These are phyloP conservation scores for Alternaria sp. DNA, from an alignment of 2,329 filamentous ascomycete genomes.

Conservation along the genomic window DNA sequence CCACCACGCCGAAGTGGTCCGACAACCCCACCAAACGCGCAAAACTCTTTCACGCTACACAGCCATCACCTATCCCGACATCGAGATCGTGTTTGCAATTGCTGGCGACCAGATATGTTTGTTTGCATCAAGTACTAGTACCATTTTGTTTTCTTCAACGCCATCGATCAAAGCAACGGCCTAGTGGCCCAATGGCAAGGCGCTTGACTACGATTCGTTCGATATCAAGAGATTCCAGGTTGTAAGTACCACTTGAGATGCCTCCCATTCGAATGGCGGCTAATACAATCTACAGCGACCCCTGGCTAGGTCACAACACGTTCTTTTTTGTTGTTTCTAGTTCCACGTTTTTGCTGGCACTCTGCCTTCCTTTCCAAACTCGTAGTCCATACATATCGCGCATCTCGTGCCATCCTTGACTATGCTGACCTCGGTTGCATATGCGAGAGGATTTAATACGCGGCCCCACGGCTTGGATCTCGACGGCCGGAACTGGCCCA, in stretches of 20 bases:
- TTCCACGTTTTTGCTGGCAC: rapidly evolving
- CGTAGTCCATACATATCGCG: too few relatives aligned
- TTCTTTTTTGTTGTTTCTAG: conserved; percentile 16
- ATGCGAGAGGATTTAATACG: too few relatives aligned
- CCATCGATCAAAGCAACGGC: conserved; percentile 20
- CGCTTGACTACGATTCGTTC: conserved; percentile 62
- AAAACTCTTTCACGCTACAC: conserved; percentile 18
- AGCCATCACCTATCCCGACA: not conserved
- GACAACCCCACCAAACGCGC: conserved; percentile 13
- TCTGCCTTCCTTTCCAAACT: too few relatives aligned
- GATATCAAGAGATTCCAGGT: conserved; percentile 47
- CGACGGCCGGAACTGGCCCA: too few relatives aligned
- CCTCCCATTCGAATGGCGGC: conserved; percentile 17
- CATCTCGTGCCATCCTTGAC: too few relatives aligned
- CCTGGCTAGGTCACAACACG: conserved; percentile 34
- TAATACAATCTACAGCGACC: conserved; percentile 25
- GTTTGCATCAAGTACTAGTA: not conserved
- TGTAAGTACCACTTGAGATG: conserved; percentile 5
- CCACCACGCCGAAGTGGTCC: conserved; percentile 15
- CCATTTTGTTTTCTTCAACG: not conserved
- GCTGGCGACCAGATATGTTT: not conserved
- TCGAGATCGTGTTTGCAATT: too few relatives aligned
- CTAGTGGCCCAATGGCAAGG: conserved; percentile 64
- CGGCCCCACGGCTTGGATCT: too few relatives aligned
- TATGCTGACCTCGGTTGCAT: too few relatives aligned